Evolutionary conservation across 768 basidiomycete genomes (phyloP).

Genomic region (Cubamyces lactineus): DNA sequence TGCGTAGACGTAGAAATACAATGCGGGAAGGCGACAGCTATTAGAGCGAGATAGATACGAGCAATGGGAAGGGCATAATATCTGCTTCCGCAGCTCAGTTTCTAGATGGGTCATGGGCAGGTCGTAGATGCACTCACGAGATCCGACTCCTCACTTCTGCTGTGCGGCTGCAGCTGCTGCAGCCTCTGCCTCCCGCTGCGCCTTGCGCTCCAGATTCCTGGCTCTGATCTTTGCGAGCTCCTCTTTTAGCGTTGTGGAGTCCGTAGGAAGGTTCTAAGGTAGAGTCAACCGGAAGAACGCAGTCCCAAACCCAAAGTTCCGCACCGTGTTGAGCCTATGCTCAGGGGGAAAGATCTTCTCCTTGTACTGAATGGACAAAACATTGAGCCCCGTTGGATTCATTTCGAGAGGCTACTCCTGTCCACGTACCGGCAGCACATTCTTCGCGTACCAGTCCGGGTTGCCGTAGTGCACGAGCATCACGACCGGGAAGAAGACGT

Average conservation of each 20-base stretch:
- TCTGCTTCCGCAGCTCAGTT: neutral
- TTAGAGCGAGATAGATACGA: conserved; percentile 8
- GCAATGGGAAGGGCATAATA: neutral
- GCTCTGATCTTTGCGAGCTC: conserved; percentile 76
- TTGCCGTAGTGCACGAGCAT: conserved; percentile 87
- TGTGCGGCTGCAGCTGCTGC: conserved; percentile 11
- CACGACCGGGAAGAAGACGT: conserved; percentile 82
- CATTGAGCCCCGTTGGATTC: too few species aligned
- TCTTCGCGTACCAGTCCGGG: conserved; percentile 79
- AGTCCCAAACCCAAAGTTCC: conserved; percentile 2
- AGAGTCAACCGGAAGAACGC: neutral
- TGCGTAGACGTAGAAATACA: conserved; percentile 17
- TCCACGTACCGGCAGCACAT: conserved; percentile 72
- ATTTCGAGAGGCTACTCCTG: too few species aligned
- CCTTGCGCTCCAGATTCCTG: conserved; percentile 51
- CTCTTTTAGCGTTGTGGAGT: conserved; percentile 64
- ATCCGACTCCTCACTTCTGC: conserved; percentile 6
- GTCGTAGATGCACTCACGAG: neutral
- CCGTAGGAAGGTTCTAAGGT: conserved; percentile 61
- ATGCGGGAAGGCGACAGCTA: conserved; percentile 7
- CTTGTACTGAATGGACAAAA: conserved; percentile 70
- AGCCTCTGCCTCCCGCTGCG: conserved; percentile 42
- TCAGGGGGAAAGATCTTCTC: conserved; percentile 70
- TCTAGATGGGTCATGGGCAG: neutral
- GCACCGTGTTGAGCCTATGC: conserved; percentile 57